Base-by-base conservation (phyloP, 1,284 basidiomycete species). In the Earliella scabrosa region DNA sequence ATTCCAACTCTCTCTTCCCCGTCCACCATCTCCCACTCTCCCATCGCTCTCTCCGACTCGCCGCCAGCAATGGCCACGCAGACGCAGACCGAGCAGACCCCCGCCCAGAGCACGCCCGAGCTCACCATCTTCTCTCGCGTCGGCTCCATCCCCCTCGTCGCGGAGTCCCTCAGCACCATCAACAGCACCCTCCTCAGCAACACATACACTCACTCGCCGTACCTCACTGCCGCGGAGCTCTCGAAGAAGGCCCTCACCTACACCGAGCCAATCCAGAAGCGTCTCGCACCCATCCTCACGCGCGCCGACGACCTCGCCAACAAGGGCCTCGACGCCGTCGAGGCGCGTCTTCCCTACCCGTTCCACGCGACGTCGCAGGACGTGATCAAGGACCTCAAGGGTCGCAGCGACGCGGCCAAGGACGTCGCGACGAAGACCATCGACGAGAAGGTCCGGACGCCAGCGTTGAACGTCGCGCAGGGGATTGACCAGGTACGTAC, bases 301-400 rank as follows among this genome's bases (percentile, higher is more conserved):
- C 78, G 81, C 47, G 87, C 82, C 7, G 84, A 92, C 64, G 81
- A 72, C 23, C 76, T 75, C 56, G 90, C 87, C 18, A 90, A 90
- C 78, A 86, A 83, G 74, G 87, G 82, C 23, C 77, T 91, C 46
- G 89, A 92, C 66, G 82, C 71, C n/a, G 86, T 92, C 49, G 79
- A 91, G 74, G 77, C 80, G 48, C 81, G 82, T 41, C 90, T 85
- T 68, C 90, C 90, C 11, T 88, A 87, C 68, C 83, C 89, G 5
- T 92, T 92, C 80, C 77, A 83, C 58, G 82, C 82, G 10, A 83
- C 83, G 61, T 84, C 88, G 2, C 86, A 88, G 64, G 88, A 91
- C 8, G 81, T 92, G 26, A 76, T 77, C 29, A 77, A 74, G n/a
- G 82, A 81, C 58, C 76, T 90, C 39, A 82, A 80, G 64, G 77